Percentiles rank a stretch among this genome's conserved stretches.
phyloP scores from a whole-genome alignment of 495 filamentous ascomycete genomes.

The Chlorociboria aeruginascens region DNA sequence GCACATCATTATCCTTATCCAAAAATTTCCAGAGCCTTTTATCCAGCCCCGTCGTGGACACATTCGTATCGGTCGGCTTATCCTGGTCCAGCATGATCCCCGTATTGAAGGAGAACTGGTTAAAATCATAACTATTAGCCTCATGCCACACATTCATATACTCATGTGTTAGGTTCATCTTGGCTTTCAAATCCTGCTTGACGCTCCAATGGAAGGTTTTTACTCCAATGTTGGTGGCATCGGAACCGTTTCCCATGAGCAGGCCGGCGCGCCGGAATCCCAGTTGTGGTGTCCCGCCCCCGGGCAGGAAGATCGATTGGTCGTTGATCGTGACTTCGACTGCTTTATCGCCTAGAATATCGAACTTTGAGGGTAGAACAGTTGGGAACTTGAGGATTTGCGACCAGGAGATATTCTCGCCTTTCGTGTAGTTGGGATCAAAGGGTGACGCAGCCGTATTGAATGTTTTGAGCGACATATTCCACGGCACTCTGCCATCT shows the following conservation, averaged over 20 bases:
- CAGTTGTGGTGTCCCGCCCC: constrained; percentile 29
- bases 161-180: constrained; percentile 43
- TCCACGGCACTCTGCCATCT: no score
- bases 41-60: constrained; percentile 19
- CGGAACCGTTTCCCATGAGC: constrained; percentile 38
- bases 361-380: constrained; percentile 28
- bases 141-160: constrained; percentile 49
- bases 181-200: constrained; percentile 30
- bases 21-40: constrained; percentile 28
- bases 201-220: constrained; percentile 44
- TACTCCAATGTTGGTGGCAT: constrained; percentile 29
- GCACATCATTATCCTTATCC: constrained; percentile 31
- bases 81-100: constrained; percentile 27
- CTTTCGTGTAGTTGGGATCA: constrained; percentile 15
- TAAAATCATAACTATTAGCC: constrained; percentile 37
- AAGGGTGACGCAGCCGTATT: no score
- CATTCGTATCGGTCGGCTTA: constrained; percentile 8
- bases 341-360: constrained; percentile 25
- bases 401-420: constrained; percentile 31
- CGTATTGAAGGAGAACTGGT: constrained; percentile 43
- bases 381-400: constrained; percentile 32
- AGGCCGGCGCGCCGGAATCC: constrained; percentile 46
- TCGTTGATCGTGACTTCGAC: constrained; percentile 39
- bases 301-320: constrained; percentile 35
- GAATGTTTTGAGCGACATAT: no score